Base-by-base conservation (phyloP, 805 yeast genomes). In the Kuraishia ogatae region DNA sequence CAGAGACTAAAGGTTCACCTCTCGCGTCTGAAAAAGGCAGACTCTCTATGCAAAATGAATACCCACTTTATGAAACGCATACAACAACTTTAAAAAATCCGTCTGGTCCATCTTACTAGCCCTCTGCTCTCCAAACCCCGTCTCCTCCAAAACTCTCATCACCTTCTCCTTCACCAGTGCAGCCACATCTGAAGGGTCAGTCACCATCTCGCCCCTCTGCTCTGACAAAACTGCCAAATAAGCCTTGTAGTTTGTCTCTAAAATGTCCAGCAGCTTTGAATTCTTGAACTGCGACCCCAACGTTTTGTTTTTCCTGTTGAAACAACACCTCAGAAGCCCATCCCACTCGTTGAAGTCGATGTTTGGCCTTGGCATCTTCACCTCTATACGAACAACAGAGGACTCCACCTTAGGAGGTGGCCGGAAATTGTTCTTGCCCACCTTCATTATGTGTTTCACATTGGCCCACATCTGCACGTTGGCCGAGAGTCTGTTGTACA, bases 391-490 rank as follows among this genome's bases (percentile, higher is more conserved):
- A 20, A 94, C 98, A 51, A 94, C 99, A 39, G 96, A 86, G 0
- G 97, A 91, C 70, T 94, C 99, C 56, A 94, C 99, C 70, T 94
- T 92, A 56, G 99, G 99, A 11, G 99, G 99, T 23, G 99, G 99
- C 63, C 97, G 80, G 76, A 94, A 94, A 66, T 94, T 94, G 67
- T 94, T 94, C 67, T 84, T 87, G 23, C 98, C 98, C 29, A 94
- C 99, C 71, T 94, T 94, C 99, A 94, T 94, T 54, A 94, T 89
- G 69, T 94, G 99, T 7, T 96, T 91, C 17, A 94, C 97, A 60
- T 89, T 89, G n/a, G 97, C 97, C 97, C 98, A 94, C 98, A 94
- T 93, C 67, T 94, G 99, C 1, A 94, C 98, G 66, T 94, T 94
- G 29, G 97, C 98, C 35, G 96, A 87, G 54, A 94, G 77, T 65